These are phyloP conservation scores for Lichtheimia hyalospora DNA, from an alignment of 371 early-diverging fungal genomes.

Conservation along the genomic window DNA sequence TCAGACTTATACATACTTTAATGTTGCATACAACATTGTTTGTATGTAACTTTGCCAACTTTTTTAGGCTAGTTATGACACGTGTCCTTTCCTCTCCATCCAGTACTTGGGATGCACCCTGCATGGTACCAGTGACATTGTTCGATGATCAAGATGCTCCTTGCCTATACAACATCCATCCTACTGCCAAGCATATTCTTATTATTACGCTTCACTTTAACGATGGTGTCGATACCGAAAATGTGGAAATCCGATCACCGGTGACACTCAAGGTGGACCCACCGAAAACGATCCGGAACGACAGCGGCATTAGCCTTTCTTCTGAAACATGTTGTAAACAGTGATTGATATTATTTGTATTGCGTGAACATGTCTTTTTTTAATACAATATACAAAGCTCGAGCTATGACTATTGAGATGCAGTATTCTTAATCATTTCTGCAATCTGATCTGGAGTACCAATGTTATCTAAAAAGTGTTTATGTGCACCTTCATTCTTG, in stretches of 20 bases:
- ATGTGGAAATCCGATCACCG: not conserved
- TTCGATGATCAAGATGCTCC: not conserved
- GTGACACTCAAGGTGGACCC: not conserved
- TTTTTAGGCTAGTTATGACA: not conserved
- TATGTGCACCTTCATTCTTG: constrained; percentile 29
- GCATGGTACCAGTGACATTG: not conserved
- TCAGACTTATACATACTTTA: too few species aligned
- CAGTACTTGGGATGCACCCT: not conserved
- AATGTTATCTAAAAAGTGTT: constrained; percentile 18
- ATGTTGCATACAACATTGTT: too few species aligned
- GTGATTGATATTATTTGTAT: too few species aligned
- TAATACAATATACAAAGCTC: too few species aligned
- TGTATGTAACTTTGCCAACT: too few species aligned
- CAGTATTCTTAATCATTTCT: not conserved
- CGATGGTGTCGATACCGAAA: not conserved
- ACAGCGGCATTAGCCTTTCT: not conserved
- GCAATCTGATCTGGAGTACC: constrained; percentile 27
- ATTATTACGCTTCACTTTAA: not conserved
- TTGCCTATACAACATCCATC: not conserved
- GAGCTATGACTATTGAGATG: too few species aligned
- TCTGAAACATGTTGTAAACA: too few species aligned
- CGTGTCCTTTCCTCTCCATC: not conserved
- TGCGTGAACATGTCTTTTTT: too few species aligned
- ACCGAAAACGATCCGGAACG: too few species aligned
- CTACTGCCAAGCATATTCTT: not conserved